phyloP scores from a whole-genome alignment of 169 alveolate species.

The Plasmodium falciparum region DNA sequence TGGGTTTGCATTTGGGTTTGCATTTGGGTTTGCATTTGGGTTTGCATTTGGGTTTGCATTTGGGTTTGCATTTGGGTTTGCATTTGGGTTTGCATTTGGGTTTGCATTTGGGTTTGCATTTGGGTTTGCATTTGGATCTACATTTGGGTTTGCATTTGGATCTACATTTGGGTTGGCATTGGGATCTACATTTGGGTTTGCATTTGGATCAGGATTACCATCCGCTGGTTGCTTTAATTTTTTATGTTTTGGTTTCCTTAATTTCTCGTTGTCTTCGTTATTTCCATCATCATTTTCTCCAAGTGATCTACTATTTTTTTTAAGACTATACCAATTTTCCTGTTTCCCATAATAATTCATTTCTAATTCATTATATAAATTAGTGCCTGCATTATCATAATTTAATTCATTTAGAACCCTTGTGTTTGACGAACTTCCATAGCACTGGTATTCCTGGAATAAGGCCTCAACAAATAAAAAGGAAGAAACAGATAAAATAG shows the following conservation, averaged over 20 bases:
- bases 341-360: not conserved
- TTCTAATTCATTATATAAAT: constrained; percentile 21
- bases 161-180: not conserved
- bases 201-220: not conserved
- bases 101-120: not conserved
- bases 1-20: not conserved
- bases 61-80: not conserved
- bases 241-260: not conserved
- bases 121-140: too few species aligned
- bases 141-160: not conserved
- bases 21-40: not conserved
- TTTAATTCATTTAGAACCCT: constrained; percentile 33
- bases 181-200: not conserved
- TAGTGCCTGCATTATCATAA: constrained; percentile 19
- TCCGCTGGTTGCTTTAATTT: not conserved
- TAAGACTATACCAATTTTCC: not conserved
- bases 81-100: not conserved
- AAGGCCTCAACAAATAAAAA: constrained; percentile 36
- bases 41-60: not conserved
- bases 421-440: constrained; percentile 9
- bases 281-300: constrained; percentile 1
- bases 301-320: constrained; percentile 34
- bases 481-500: constrained; percentile 25
- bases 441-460: constrained; percentile 7
- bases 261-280: too few species aligned